phyloP scores from a whole-genome alignment of 805 yeast genomes.

The Yarrowia alimentaria region DNA sequence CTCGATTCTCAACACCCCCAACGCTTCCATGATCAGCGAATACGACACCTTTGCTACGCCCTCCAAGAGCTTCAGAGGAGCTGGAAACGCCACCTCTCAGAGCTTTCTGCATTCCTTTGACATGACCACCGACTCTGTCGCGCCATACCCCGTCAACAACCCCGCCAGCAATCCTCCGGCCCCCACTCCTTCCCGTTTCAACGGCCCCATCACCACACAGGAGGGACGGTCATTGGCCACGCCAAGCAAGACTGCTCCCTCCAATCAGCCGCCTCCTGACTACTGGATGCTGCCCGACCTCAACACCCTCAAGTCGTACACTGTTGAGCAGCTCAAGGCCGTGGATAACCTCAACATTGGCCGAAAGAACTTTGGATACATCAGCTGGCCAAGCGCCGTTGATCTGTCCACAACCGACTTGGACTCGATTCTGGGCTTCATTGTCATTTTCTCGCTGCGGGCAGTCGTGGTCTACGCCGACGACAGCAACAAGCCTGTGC shows the following conservation, averaged over 20 bases:
- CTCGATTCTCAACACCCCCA: background rate
- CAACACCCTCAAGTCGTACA: conserved; percentile 54
- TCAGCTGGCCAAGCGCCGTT: conserved; percentile 71
- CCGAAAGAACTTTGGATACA: conserved; percentile 64
- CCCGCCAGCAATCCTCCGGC: too few species aligned
- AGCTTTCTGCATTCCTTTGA: too few species aligned
- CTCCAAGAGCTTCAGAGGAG: background rate
- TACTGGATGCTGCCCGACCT: conserved; percentile 79
- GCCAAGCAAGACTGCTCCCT: conserved; percentile 4
- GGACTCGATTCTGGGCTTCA: conserved; percentile 60
- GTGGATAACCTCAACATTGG: conserved; percentile 70
- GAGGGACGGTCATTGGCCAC: background rate
- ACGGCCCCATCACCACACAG: conserved; percentile 14
- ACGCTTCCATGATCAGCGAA: too few species aligned
- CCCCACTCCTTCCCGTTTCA: too few species aligned
- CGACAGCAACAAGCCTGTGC: conserved; percentile 51
- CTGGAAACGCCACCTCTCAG: background rate
- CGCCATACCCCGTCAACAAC: conserved; percentile 14
- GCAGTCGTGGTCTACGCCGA: conserved; percentile 71
- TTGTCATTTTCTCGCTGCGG: conserved; percentile 60
- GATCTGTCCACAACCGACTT: conserved; percentile 67
- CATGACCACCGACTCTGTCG: conserved; percentile 6
- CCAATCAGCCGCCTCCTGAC: conserved; percentile 43
- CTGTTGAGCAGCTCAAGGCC: conserved; percentile 56
- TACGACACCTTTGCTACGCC: background rate